Conservation (phyloP, 768 basidiomycete species). For the Holtermannia corniformis region DNA sequence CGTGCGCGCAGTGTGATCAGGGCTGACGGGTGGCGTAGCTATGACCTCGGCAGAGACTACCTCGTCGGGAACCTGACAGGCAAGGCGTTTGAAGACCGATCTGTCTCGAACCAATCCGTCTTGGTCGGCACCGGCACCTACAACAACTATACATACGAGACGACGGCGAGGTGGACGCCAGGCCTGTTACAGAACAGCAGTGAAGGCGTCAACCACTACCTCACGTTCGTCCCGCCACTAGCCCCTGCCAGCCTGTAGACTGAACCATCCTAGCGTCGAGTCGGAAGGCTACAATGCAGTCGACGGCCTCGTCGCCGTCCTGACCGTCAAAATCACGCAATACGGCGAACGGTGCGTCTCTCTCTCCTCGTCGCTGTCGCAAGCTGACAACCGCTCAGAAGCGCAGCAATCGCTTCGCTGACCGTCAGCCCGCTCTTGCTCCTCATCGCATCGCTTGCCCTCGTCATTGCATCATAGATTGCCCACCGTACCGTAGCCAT, state of each 20-base stretch:
- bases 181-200: slow-evolving; percentile 64
- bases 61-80: slow-evolving; percentile 72
- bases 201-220: slow-evolving; percentile 41
- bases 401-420: no score
- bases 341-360: slow-evolving; percentile 15
- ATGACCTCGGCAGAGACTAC: slow-evolving; percentile 76
- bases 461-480: no score
- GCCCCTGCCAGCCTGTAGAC: not conserved
- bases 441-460: no score
- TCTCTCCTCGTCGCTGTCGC: not conserved
- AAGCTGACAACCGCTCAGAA: not conserved
- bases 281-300: slow-evolving; percentile 44
- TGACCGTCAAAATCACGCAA: slow-evolving; percentile 58
- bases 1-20: not conserved
- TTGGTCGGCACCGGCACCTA: slow-evolving; percentile 58
- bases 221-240: slow-evolving; percentile 20
- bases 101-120: slow-evolving; percentile 53
- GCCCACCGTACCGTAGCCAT: no score
- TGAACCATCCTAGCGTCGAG: slow-evolving; percentile 16
- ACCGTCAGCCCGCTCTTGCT: no score
- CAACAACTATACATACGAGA: slow-evolving; percentile 64
- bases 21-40: slow-evolving; percentile 44
- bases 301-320: slow-evolving; percentile 73
- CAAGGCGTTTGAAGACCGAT: slow-evolving; percentile 6
- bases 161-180: slow-evolving; percentile 56